A percentile compares a stretch with the other conserved stretches of the same genome.
These are phyloP conservation scores for Periconia digitata DNA, from an alignment of 2,329 filamentous ascomycete species.

Conservation along the genomic window DNA sequence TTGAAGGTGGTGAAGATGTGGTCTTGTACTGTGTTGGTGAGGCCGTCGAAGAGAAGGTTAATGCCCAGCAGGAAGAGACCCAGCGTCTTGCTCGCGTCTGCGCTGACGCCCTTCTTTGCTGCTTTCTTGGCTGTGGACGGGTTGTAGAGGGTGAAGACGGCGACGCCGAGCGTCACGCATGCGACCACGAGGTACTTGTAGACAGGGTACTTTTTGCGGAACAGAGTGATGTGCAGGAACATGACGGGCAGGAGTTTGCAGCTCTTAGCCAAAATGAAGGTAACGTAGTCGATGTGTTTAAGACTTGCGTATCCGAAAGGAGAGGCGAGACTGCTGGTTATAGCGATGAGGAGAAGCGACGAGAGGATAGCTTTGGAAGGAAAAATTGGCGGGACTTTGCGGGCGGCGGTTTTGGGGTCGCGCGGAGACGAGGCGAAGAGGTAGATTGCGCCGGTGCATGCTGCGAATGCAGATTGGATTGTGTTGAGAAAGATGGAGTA, in stretches of 20 bases:
- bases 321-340: conserved; percentile 86
- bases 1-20: conserved; percentile 80
- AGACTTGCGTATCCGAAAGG: conserved; percentile 94
- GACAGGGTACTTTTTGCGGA: conserved; percentile 83
- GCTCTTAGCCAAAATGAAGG: conserved; percentile 93
- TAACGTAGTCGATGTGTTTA: conserved; percentile 95
- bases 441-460: conserved; percentile 79
- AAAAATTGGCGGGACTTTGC: conserved; percentile 63
- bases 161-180: conserved; percentile 87
- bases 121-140: conserved; percentile 47
- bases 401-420: conserved; percentile 33
- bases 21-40: conserved; percentile 96
- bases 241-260: conserved; percentile 99
- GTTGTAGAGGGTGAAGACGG: conserved; percentile 89
- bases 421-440: conserved; percentile 65
- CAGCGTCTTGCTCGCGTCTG: conserved; percentile 65
- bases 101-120: conserved; percentile 56
- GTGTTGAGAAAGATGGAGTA: conserved; percentile 97
- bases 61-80: conserved; percentile 81
- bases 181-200: conserved; percentile 96
- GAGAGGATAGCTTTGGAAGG: conserved; percentile 73
- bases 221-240: conserved; percentile 91
- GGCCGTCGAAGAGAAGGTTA: conserved; percentile 91
- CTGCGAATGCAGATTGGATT: conserved; percentile 87
- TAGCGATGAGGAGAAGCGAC: conserved; percentile 79